Conservation (phyloP, 192 early-diverging fungal species). For the Podila epicladia region DNA sequence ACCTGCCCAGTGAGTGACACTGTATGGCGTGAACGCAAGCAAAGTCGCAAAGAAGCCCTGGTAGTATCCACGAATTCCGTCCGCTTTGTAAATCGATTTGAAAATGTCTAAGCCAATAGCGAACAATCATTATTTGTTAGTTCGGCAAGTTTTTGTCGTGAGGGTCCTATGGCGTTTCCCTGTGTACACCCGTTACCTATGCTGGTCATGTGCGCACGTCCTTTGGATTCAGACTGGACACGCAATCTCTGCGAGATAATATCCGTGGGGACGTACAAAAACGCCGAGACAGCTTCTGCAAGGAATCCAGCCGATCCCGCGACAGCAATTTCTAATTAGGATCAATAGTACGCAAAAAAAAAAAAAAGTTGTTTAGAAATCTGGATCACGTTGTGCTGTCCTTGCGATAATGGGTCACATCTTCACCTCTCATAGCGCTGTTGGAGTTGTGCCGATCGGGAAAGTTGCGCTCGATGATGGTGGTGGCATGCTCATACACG, state of each 20-base stretch:
- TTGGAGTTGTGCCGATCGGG: conserved; percentile 40
- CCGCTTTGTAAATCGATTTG: conserved; percentile 46
- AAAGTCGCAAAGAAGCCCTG: conserved; percentile 43
- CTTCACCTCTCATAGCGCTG: conserved; percentile 39
- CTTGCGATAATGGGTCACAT: neutral
- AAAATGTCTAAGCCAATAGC: conserved; percentile 16
- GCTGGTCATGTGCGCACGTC: conserved; percentile 26
- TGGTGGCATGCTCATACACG: conserved; percentile 46
- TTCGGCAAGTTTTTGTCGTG: no score
- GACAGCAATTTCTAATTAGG: conserved; percentile 32
- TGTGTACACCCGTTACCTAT: conserved; percentile 15
- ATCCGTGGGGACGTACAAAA: conserved; percentile 43
- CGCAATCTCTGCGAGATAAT: conserved; percentile 45
- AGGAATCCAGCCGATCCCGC: conserved; percentile 48
- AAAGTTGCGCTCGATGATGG: conserved; percentile 36
- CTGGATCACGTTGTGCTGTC: neutral
- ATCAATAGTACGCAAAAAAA: no score
- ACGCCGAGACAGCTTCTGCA: conserved; percentile 36
- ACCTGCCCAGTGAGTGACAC: conserved; percentile 44
- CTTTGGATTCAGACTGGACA: conserved; percentile 44
- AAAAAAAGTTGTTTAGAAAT: neutral
- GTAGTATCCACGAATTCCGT: conserved; percentile 42
- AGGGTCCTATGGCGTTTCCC: no score
- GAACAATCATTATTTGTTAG: neutral
- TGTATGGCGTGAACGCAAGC: conserved; percentile 29